A percentile compares a stretch with the other conserved stretches of the same genome.
Evolutionary conservation across 2,329 filamentous ascomycete genomes (phyloP).

Genomic region (Aureobasidium namibiae): DNA sequence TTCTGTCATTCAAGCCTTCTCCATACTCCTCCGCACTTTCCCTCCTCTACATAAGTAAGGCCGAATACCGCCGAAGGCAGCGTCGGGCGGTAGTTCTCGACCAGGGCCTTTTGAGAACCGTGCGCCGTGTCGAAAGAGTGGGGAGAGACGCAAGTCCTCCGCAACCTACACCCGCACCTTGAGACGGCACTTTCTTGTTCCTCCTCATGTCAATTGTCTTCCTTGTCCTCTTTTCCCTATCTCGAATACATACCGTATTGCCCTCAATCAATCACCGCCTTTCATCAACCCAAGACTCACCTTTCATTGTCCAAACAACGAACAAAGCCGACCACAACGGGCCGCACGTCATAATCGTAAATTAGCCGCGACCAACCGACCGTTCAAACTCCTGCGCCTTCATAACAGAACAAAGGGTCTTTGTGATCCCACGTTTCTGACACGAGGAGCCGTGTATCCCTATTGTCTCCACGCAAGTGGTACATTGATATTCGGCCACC

Average conservation of each 20-base stretch:
- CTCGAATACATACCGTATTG: neutral
- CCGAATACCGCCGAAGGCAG: slow-evolving; percentile 3
- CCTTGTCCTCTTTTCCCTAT: neutral
- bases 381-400: neutral
- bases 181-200: neutral
- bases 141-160: slow-evolving; percentile 6
- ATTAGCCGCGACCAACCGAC: slow-evolving; percentile 3
- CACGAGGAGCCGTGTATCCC: neutral
- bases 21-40: slow-evolving; percentile 4
- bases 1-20: slow-evolving; percentile 7
- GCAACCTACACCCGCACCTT: neutral
- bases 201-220: neutral
- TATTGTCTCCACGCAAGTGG: neutral
- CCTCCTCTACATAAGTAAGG: neutral
- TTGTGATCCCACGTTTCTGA: neutral
- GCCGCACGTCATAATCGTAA: slow-evolving; percentile 4
- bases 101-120: slow-evolving; percentile 1
- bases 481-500: neutral
- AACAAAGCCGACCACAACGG: neutral
- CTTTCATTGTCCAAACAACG: neutral
- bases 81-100: neutral
- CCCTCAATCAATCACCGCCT: neutral
- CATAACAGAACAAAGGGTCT: neutral
- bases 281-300: neutral
- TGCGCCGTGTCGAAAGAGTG: neutral